Evolutionary conservation across 768 basidiomycete species (phyloP).

Genomic region (Gelatoporia subvermispora): DNA sequence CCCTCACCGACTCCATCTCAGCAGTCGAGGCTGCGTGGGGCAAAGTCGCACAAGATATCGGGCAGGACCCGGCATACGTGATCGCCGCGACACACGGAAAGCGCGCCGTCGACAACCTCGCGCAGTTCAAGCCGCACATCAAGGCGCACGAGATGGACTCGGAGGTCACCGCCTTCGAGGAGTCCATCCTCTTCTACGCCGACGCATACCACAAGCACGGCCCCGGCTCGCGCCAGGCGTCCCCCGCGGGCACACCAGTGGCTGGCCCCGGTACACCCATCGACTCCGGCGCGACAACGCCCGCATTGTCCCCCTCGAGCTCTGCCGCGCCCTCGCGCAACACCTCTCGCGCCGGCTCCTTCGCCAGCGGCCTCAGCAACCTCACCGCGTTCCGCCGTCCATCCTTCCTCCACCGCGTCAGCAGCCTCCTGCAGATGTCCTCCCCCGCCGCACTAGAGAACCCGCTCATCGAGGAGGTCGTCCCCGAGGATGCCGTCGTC

Average conservation of each 20-base stretch:
- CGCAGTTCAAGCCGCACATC: slow-evolving; percentile 54
- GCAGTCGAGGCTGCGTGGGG: slow-evolving; percentile 76
- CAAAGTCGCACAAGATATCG: slow-evolving; percentile 64
- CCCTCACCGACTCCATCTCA: slow-evolving; percentile 68
- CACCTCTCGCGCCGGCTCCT: slow-evolving; percentile 41
- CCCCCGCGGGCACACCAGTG: slow-evolving; percentile 17
- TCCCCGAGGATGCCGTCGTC: slow-evolving; percentile 1
- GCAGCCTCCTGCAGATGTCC: slow-evolving; percentile 34
- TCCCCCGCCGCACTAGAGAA: slow-evolving; percentile 29
- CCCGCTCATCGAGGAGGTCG: slow-evolving; percentile 25
- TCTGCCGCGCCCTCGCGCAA: slow-evolving; percentile 40
- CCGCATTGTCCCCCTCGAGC: slow-evolving; percentile 33
- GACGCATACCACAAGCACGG: slow-evolving; percentile 50
- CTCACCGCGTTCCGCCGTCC: slow-evolving; percentile 36
- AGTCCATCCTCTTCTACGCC: slow-evolving; percentile 60
- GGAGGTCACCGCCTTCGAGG: slow-evolving; percentile 59
- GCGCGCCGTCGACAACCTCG: slow-evolving; percentile 71
- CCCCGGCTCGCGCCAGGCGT: slow-evolving; percentile 28
- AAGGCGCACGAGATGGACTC: slow-evolving; percentile 49
- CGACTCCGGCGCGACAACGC: slow-evolving; percentile 36
- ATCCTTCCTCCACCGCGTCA: slow-evolving; percentile 40
- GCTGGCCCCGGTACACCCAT: slow-evolving; percentile 4
- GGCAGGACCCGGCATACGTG: slow-evolving; percentile 60
- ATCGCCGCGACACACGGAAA: slow-evolving; percentile 78
- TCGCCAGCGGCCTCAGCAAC: slow-evolving; percentile 23